phyloP scores from a whole-genome alignment of 2,329 filamentous ascomycete species.

The Fonsecaea pedrosoi region DNA sequence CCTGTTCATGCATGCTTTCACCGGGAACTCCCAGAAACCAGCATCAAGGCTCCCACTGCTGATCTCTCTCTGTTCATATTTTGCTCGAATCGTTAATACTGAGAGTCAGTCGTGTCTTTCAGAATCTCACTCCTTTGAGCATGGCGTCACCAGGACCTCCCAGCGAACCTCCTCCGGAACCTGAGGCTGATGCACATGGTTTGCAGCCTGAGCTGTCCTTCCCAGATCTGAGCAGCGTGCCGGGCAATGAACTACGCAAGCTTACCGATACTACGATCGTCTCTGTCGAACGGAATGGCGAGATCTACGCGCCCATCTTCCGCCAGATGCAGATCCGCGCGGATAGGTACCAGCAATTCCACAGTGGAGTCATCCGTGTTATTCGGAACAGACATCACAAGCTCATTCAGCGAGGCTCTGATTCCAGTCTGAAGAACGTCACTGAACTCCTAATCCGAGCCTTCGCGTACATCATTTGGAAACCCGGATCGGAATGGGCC shows the following conservation, averaged over 20 bases:
- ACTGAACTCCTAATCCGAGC: conserved; percentile 27
- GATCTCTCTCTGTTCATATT: neutral
- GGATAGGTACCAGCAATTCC: conserved; percentile 29
- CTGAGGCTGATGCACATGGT: neutral
- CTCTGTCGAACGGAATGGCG: conserved; percentile 18
- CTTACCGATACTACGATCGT: conserved; percentile 9
- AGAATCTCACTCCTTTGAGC: neutral
- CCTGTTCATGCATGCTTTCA: neutral
- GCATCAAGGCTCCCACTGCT: neutral
- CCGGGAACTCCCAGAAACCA: neutral
- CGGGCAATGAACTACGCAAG: conserved; percentile 22
- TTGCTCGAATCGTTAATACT: neutral
- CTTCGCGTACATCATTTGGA: conserved; percentile 33
- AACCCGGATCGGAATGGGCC: conserved; percentile 26
- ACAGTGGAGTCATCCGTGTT: conserved; percentile 26
- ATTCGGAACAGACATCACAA: conserved; percentile 30
- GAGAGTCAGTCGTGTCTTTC: neutral
- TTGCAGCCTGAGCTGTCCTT: neutral
- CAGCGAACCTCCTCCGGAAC: neutral
- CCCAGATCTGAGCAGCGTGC: conserved; percentile 11
- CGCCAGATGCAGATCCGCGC: conserved; percentile 33
- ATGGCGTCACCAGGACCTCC: neutral
- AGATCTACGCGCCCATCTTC: conserved; percentile 27
- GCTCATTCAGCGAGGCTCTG: conserved; percentile 24
- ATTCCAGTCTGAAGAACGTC: conserved; percentile 16